Percentiles rank a stretch among this genome's conserved stretches.
Conservation (phyloP, 2,329 filamentous ascomycete genomes). For the Aspergillus ibericus region DNA sequence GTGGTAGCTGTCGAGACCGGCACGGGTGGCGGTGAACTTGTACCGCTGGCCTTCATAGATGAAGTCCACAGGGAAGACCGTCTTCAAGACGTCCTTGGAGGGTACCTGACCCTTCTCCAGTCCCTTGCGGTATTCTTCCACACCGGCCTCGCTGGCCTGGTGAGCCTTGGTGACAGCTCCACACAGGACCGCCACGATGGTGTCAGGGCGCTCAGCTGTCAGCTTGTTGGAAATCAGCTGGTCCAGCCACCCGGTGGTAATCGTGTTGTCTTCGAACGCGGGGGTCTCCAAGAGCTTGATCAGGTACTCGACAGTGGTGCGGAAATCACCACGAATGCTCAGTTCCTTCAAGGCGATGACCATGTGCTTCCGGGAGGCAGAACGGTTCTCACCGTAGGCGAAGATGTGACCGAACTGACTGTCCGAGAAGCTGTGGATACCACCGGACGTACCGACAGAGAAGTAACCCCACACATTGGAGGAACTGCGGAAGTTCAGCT, state of each 20-base stretch:
- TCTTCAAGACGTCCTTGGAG: conserved; percentile 94
- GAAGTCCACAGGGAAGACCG: conserved; percentile 95
- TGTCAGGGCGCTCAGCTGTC: conserved; percentile 91
- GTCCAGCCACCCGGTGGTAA: conserved; percentile 97
- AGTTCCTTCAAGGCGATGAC: conserved; percentile 96
- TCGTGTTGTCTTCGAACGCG: conserved; percentile 98
- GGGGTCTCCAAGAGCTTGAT: conserved; percentile 98
- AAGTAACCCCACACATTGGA: conserved; percentile 99
- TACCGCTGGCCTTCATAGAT: conserved; percentile 97
- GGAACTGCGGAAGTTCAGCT: conserved; percentile 97
- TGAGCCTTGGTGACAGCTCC: conserved; percentile 95
- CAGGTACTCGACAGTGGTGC: conserved; percentile 96
- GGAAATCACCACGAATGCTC: conserved; percentile 99
- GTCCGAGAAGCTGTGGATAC: conserved; percentile 99
- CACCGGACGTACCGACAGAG: conserved; percentile 93
- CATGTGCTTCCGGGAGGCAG: conserved; percentile 98
- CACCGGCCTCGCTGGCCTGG: conserved; percentile 85
- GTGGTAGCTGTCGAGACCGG: conserved; percentile 90
- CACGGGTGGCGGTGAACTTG: conserved; percentile 96
- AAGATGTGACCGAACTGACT: conserved; percentile 99
- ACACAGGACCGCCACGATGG: conserved; percentile 89
- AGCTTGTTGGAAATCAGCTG: conserved; percentile 98
- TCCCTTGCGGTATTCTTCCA: conserved; percentile 81
- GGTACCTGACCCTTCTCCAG: conserved; percentile 97
- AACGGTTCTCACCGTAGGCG: conserved; percentile 95